Percentiles rank a stretch among this genome's conserved stretches.
These are phyloP conservation scores for Tylopilus sp. DNA, from an alignment of 768 basidiomycete species.

Conservation along the genomic window DNA sequence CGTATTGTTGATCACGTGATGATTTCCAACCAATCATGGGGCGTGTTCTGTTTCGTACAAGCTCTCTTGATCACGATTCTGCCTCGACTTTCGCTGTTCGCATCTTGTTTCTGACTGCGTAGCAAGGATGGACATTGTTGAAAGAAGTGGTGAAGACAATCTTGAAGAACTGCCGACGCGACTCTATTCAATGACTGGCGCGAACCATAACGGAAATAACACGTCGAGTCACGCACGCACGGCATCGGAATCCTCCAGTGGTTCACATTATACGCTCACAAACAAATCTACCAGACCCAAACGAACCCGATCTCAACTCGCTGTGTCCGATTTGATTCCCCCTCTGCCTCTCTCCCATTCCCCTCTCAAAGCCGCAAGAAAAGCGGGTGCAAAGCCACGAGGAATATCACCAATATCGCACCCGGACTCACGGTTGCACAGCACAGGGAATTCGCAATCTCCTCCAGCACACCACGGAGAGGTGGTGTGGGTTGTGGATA, in stretches of 20 bases:
- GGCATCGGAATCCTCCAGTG: constrained; percentile 2
- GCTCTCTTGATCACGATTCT: neutral
- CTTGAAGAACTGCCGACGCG: neutral
- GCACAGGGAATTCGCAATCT: neutral
- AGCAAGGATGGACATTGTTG: neutral
- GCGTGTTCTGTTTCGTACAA: neutral
- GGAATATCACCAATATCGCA: constrained; percentile 23
- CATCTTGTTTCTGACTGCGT: neutral
- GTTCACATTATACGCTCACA: neutral
- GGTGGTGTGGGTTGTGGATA: neutral
- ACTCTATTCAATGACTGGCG: constrained; percentile 16
- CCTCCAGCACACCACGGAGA: neutral
- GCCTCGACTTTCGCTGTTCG: neutral
- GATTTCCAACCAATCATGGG: neutral
- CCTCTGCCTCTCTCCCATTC: constrained; percentile 42
- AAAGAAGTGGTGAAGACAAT: neutral
- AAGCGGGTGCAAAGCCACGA: constrained; percentile 23
- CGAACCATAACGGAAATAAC: constrained; percentile 9
- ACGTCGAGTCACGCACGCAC: constrained; percentile 1
- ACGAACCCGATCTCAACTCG: constrained; percentile 51
- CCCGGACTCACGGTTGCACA: neutral
- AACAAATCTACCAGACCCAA: constrained; percentile 9
- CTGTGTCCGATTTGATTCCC: constrained; percentile 45
- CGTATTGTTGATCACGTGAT: constrained; percentile 7
- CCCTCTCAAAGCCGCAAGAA: constrained; percentile 51